Conservation (phyloP, 83 land plant genomes). For the Thuja plicata region DNA sequence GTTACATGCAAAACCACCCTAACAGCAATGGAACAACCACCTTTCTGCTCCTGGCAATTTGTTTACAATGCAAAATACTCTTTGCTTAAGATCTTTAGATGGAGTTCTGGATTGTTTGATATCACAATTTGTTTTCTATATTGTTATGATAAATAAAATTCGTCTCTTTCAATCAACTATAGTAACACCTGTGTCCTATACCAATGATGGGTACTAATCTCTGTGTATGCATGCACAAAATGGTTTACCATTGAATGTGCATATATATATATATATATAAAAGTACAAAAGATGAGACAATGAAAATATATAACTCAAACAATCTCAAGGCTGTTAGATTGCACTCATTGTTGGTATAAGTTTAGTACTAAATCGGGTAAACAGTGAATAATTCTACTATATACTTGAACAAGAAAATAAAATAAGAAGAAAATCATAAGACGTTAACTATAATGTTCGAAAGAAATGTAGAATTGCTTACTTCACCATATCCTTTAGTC, state of each 20-base stretch:
- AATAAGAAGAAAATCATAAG: background rate
- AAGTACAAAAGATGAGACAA: background rate
- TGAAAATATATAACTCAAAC: background rate
- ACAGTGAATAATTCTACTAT: background rate
- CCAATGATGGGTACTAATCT: background rate
- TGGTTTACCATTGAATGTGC: background rate
- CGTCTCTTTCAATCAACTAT: background rate
- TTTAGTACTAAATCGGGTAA: background rate
- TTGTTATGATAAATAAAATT: no score
- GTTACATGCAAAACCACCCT: no score
- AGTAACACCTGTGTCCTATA: background rate
- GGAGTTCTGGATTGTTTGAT: no score
- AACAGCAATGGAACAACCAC: no score
- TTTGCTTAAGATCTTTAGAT: no score
- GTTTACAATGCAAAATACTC: no score
- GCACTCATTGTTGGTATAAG: background rate
- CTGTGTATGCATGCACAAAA: background rate
- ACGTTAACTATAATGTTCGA: background rate
- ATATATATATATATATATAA: background rate
- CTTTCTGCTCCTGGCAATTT: no score
- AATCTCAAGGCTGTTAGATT: background rate
- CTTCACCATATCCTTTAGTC: slow-evolving; percentile 82
- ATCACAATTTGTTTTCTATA: no score
- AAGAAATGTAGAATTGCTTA: slow-evolving; percentile 19
- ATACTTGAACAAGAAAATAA: background rate